Conservation (phyloP, 345 rosid genomes). For the Lumnitzera racemosa region DNA sequence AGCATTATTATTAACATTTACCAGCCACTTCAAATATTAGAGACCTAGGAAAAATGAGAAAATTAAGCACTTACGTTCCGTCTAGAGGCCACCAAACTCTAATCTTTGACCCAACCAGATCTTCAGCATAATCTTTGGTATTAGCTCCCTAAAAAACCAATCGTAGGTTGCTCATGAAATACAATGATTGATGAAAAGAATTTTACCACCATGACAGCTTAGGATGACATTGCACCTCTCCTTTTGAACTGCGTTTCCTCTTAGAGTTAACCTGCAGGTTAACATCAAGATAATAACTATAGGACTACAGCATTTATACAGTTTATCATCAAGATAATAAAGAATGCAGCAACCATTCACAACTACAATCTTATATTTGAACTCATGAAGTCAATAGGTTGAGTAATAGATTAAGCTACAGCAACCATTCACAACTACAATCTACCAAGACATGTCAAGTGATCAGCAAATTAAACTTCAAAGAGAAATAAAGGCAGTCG, state of each 20-base stretch:
- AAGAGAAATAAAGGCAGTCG: no score
- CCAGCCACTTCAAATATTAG: neutral
- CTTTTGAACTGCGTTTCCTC: constrained; percentile 54
- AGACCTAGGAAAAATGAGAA: no score
- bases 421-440: no score
- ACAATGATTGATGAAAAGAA: constrained; percentile 2
- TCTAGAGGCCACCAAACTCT: constrained; percentile 99
- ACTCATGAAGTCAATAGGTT: no score
- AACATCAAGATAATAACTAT: constrained; percentile 20
- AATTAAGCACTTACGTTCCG: constrained; percentile 34
- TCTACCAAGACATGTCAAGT: no score
- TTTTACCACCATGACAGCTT: neutral
- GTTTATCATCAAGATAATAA: no score
- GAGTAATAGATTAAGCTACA: no score
- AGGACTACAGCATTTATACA: no score
- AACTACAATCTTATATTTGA: no score
- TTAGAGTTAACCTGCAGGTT: constrained; percentile 49
- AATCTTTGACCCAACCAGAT: constrained; percentile 63
- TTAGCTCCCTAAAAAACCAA: constrained; percentile 45
- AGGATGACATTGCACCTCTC: constrained; percentile 24
- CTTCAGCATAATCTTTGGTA: constrained; percentile 31
- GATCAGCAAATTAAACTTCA: no score
- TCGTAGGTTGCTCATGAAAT: constrained; percentile 5
- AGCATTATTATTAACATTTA: neutral
- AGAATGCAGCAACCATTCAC: no score